Percentiles rank a stretch among this genome's conserved stretches.
These are phyloP conservation scores for Macrolepiota fuliginosa DNA, from an alignment of 768 basidiomycete species.

Conservation along the genomic window DNA sequence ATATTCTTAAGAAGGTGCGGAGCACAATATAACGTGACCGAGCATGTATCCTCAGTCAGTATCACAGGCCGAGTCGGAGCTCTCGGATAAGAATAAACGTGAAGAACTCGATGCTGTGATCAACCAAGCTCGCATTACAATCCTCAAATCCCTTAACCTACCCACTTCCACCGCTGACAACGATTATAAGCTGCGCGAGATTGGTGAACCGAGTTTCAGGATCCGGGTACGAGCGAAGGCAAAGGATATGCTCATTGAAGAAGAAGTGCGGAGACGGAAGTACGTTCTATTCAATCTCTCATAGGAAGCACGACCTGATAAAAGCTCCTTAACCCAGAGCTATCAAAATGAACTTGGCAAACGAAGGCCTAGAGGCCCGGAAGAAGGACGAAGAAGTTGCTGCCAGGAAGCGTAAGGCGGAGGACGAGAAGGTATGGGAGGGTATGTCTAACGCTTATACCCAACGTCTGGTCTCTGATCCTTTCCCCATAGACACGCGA, in stretches of 20 bases:
- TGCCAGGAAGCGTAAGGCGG: constrained; percentile 79
- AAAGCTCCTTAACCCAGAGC: constrained; percentile 45
- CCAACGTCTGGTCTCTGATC: not conserved
- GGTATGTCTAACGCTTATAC: constrained; percentile 40
- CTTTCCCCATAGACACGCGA: constrained; percentile 50
- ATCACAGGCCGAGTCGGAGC: constrained; percentile 76
- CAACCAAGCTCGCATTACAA: constrained; percentile 63
- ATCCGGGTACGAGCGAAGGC: constrained; percentile 65
- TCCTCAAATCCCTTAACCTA: constrained; percentile 64
- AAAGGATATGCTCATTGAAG: constrained; percentile 87
- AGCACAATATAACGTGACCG: not conserved
- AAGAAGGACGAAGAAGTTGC: constrained; percentile 87
- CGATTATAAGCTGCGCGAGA: constrained; percentile 54
- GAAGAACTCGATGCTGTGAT: constrained; percentile 81
- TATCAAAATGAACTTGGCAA: constrained; percentile 87
- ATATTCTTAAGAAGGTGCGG: constrained; percentile 85
- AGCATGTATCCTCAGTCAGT: not conserved
- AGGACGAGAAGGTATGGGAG: constrained; percentile 89
- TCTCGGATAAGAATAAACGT: constrained; percentile 75
- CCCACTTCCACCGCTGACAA: constrained; percentile 57
- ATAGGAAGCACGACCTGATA: not conserved
- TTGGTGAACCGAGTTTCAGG: constrained; percentile 59
- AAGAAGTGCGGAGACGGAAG: constrained; percentile 85
- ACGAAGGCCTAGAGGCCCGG: constrained; percentile 89
- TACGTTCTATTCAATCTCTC: constrained; percentile 31